Evolutionary conservation across 1,284 basidiomycete genomes (phyloP), one percentile per base, ranked within the genome.

Genomic region (Chalciporus sp.): DNA sequence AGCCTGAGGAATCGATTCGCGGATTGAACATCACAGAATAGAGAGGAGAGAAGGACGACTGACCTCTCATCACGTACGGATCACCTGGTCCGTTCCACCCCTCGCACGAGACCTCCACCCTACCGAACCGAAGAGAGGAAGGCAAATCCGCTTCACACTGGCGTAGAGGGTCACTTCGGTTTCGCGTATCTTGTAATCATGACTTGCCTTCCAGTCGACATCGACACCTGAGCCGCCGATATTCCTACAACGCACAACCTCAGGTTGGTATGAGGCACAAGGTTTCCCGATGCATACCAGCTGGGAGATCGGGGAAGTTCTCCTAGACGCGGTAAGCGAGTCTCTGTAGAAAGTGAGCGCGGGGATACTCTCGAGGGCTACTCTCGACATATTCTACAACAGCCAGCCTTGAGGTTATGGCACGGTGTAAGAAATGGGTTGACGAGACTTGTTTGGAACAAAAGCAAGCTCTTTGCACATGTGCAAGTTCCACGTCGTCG

Each of bases 71-170:
- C 12, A 98, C 88, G 66, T 87, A 85, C 0, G 83, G 78, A 71
- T 98, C 94, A 1, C 91, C 89, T 0, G 93, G 81, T 26, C 79
- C 74, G 33, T 79, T 81, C 86, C 88, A 98, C 10, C 95, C 94
- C 74, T 98, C 95, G 64, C 95, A 98, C 19, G 84, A 86, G 1
- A 98, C 88, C 56, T 85, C 80, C 0, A 96, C 86, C 52, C 84
- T 79, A 8, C 95, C 95, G 55, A 98, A 87, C 14, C 92, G 78
- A 51, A 95, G 69, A 3, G 83, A 76, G 42, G 85, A 83, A 3
- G 94, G 94, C 9, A 98, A 75, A 67, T 98, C 94, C 7, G 94
- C 91, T 67, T 93, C 86, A 69, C 95, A 98, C 87, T 93, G 57
- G 45, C 43, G 42, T 51, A 41, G 31, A 48, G 27, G 46, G 43